Evolutionary conservation across 805 yeast species (phyloP).

Genomic region (Ogataea allantospora): DNA sequence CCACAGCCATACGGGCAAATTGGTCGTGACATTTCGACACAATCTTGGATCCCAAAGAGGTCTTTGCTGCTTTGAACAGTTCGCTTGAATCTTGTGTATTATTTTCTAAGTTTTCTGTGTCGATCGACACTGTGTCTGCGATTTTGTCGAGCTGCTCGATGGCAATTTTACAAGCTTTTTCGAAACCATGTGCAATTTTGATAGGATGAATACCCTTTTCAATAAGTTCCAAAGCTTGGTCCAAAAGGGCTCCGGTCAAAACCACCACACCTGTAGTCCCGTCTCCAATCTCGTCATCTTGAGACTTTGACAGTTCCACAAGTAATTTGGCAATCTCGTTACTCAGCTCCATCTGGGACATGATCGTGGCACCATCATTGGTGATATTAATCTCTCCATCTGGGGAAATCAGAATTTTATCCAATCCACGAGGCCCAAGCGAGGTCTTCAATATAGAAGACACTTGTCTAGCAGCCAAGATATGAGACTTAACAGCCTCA

Average conservation of each 20-base stretch:
- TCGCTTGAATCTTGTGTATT: constrained; percentile 42
- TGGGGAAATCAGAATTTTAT: constrained; percentile 89
- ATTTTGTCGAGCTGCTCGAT: constrained; percentile 68
- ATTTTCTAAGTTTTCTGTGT: constrained; percentile 30
- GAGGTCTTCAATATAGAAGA: constrained; percentile 90
- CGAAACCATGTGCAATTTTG: constrained; percentile 94
- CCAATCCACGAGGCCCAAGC: constrained; percentile 97
- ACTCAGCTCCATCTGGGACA: constrained; percentile 93
- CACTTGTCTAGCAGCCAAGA: constrained; percentile 91
- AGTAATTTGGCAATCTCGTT: constrained; percentile 93
- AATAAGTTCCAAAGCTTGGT: constrained; percentile 90
- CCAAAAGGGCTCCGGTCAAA: constrained; percentile 88
- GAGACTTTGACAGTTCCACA: constrained; percentile 91
- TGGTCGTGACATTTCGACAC: constrained; percentile 91
- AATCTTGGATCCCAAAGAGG: constrained; percentile 92
- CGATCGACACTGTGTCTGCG: constrained; percentile 40
- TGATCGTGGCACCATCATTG: constrained; percentile 96
- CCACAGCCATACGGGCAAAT: constrained; percentile 96
- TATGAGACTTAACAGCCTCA: constrained; percentile 84
- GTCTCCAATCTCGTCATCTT: constrained; percentile 98
- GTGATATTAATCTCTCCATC: constrained; percentile 98
- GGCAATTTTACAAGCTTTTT: constrained; percentile 94
- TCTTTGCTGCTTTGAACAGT: constrained; percentile 86
- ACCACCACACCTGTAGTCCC: constrained; percentile 99
- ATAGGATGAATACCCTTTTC: constrained; percentile 98